Conservation (phyloP, 1,284 basidiomycete species). For the Baeospora myosura region DNA sequence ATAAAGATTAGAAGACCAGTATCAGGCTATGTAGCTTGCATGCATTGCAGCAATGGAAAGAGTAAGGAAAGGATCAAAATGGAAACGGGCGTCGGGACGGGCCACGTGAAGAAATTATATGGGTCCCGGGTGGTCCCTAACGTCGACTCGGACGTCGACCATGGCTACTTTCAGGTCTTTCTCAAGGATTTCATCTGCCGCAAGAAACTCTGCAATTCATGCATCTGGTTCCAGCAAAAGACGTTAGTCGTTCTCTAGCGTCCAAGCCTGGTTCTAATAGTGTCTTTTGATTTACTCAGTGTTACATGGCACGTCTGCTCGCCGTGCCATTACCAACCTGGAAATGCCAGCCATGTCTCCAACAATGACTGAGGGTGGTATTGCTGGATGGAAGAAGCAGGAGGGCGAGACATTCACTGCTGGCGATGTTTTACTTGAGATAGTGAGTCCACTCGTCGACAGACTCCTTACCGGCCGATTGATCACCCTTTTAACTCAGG, state of each 20-base stretch:
- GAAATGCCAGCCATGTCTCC: constrained; percentile 97
- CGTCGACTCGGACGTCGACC: too few relatives aligned
- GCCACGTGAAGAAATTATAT: background rate
- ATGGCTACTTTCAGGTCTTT: constrained; percentile 22
- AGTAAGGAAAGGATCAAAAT: too few relatives aligned
- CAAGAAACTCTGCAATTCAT: constrained; percentile 4
- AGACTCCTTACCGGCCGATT: constrained; percentile 5
- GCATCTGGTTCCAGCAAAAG: background rate
- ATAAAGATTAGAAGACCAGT: too few relatives aligned
- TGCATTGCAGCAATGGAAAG: too few relatives aligned
- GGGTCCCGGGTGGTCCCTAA: too few relatives aligned
- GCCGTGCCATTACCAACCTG: constrained; percentile 62
- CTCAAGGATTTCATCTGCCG: constrained; percentile 14
- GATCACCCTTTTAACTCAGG: constrained; percentile 43
- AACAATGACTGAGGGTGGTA: constrained; percentile 97
- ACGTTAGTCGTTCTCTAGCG: constrained; percentile 2
- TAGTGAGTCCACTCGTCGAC: constrained; percentile 49
- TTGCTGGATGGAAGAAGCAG: constrained; percentile 87
- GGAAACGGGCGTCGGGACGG: background rate
- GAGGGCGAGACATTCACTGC: constrained; percentile 81
- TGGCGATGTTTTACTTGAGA: constrained; percentile 91
- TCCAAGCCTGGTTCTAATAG: background rate
- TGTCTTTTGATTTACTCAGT: constrained; percentile 28
- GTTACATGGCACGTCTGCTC: constrained; percentile 47
- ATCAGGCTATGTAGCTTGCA: too few relatives aligned